phyloP scores from a whole-genome alignment of 2,329 filamentous ascomycete species.

The Trichoderma aggressivum region DNA sequence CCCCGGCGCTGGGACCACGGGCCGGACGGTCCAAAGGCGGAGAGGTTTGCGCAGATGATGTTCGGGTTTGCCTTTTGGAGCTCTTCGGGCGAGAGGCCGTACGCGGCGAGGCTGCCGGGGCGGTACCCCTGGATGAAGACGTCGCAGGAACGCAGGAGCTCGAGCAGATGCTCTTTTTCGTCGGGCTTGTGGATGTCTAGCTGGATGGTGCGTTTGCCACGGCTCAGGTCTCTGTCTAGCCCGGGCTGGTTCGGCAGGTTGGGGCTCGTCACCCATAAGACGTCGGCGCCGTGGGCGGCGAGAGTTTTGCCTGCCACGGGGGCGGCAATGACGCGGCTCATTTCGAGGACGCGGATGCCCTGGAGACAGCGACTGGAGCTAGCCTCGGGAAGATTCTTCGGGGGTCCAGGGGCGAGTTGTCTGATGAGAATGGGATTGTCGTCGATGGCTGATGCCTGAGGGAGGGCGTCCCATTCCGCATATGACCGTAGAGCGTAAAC shows the following conservation, averaged over 20 bases:
- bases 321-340: slow-evolving; percentile 69
- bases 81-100: slow-evolving; percentile 37
- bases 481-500: slow-evolving; percentile 50
- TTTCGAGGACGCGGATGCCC: slow-evolving; percentile 67
- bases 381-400: background rate
- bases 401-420: slow-evolving; percentile 28
- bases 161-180: slow-evolving; percentile 52
- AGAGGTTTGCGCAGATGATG: slow-evolving; percentile 50
- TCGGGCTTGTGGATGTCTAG: slow-evolving; percentile 51
- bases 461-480: slow-evolving; percentile 48
- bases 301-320: slow-evolving; percentile 64
- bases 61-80: slow-evolving; percentile 39
- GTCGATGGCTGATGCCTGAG: slow-evolving; percentile 43
- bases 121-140: slow-evolving; percentile 64
- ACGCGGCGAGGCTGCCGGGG: slow-evolving; percentile 47
- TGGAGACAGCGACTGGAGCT: slow-evolving; percentile 34
- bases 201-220: slow-evolving; percentile 62
- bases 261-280: slow-evolving; percentile 65
- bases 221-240: slow-evolving; percentile 64
- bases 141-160: slow-evolving; percentile 56
- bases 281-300: slow-evolving; percentile 67
- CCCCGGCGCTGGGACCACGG: slow-evolving; percentile 43
- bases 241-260: slow-evolving; percentile 61
- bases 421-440: slow-evolving; percentile 46
- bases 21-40: slow-evolving; percentile 49